Evolutionary conservation across 2,329 filamentous ascomycete genomes (phyloP), one percentile per base, ranked within the genome.

Genomic region (Cladosporium phlei): DNA sequence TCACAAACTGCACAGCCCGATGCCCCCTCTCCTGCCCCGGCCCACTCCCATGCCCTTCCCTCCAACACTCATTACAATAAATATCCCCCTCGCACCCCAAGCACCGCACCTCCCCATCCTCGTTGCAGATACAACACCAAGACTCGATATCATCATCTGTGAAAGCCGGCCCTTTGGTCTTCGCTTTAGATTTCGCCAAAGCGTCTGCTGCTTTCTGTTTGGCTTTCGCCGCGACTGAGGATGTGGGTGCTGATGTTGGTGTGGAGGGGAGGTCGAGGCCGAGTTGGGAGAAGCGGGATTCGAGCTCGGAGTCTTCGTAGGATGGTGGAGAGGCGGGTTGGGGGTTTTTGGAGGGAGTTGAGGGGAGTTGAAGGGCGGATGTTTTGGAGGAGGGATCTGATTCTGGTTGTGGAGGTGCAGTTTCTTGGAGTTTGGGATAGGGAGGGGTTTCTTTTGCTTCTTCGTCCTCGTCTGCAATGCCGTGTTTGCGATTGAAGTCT

Each of bases 111-210:
- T 80, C 81, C 0, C 84, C 87, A 59, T 93, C 85, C 49, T 88
- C 86, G 37, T 85, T 80, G 61, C 88, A 95, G 8, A 93, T 88
- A 24, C 83, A 78, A 63, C 88, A 94, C 86, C 87, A 94, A 1
- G 76, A 79, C 32, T 83, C 80, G 51, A 83, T 75, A 56, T 91
- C 86, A 25, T 84, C 82, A 56, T 90, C 83, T 0, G 82, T 79
- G 59, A 67, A 70, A 38, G 60, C 62, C n/a, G 66, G 59, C 11
- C 66, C 38, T 38, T 58, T 69, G 5, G 63, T 60, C 35, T 62
- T 61, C 1, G 63, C 47, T 38, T 62, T 64, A 5, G 54, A 47
- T 21, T 55, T 60, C 24, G 43, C 40, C 8, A 59, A 53, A 20
- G 40, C 40, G 11, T 34, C 29, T 10, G 30, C 40, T 10, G 40